phyloP scores from a whole-genome alignment of 177 flowering plant genomes.

The Tripterygium wilfordii region DNA sequence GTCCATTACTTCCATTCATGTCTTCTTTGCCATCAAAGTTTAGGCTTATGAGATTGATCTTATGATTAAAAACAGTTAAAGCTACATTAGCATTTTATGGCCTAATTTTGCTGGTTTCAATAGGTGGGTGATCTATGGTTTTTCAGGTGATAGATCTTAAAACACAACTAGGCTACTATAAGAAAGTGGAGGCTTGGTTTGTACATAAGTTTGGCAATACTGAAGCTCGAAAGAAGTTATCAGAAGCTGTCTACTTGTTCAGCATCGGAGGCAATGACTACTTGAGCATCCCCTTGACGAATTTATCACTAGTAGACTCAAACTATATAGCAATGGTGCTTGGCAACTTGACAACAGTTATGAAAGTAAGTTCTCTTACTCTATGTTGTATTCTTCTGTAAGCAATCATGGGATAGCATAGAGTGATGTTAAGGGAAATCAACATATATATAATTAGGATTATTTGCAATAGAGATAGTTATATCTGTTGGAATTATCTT shows the following conservation, averaged over 20 bases:
- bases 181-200: background rate
- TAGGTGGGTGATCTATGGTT: background rate
- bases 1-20: no score
- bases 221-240: background rate
- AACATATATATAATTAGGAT: no score
- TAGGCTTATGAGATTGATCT: no score
- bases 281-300: background rate
- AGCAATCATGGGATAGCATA: no score
- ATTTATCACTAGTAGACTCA: no score
- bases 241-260: background rate
- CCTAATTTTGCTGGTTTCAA: no score
- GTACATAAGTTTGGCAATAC: background rate
- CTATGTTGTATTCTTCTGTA: no score
- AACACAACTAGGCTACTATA: background rate
- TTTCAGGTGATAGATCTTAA: background rate
- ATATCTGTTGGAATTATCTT: background rate
- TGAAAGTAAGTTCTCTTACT: slow-evolving; percentile 22
- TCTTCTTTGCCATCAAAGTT: no score
- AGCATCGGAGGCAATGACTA: slow-evolving; percentile 1
- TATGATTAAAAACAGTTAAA: no score
- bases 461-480: background rate
- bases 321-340: slow-evolving; percentile 25
- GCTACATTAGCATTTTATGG: no score
- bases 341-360: slow-evolving; percentile 22
- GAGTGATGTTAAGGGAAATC: no score